Evolutionary conservation across 73 alveolate genomes (phyloP).

Genomic region (Paramecium tetraurelia): DNA sequence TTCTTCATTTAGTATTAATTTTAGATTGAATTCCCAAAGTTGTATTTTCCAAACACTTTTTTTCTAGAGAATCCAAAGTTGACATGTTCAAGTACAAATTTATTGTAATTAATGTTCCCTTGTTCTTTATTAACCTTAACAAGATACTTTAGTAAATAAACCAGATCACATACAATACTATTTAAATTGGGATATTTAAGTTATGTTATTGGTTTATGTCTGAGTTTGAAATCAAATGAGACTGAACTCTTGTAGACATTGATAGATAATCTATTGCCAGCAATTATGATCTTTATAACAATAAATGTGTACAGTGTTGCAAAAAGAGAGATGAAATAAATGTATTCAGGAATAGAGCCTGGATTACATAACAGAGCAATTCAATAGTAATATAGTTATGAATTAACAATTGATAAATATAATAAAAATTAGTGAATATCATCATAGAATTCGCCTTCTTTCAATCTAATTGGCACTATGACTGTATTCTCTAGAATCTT

Average conservation of each 20-base stretch:
- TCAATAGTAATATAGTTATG: not conserved
- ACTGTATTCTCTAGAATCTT: not conserved
- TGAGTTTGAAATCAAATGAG: not conserved
- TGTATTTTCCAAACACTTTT: not conserved
- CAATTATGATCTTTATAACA: not conserved
- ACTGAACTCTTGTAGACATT: not conserved
- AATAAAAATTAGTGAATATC: not conserved
- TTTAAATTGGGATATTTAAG: not conserved
- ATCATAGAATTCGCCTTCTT: not conserved
- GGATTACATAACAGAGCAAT: not conserved
- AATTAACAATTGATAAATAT: not conserved
- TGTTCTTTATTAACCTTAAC: not conserved
- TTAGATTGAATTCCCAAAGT: not conserved
- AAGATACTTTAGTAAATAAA: not conserved
- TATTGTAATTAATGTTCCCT: not conserved
- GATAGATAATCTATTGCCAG: not conserved
- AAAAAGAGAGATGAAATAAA: not conserved
- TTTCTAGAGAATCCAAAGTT: not conserved
- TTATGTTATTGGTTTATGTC: not conserved
- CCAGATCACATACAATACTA: not conserved
- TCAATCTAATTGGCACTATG: not conserved
- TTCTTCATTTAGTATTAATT: not conserved
- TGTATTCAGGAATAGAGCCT: not conserved
- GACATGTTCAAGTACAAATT: not conserved
- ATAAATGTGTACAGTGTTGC: not conserved